Percentiles rank a stretch among this genome's conserved stretches.
Evolutionary conservation across 2,329 filamentous ascomycete species (phyloP).

Genomic region (Nemania abortiva): DNA sequence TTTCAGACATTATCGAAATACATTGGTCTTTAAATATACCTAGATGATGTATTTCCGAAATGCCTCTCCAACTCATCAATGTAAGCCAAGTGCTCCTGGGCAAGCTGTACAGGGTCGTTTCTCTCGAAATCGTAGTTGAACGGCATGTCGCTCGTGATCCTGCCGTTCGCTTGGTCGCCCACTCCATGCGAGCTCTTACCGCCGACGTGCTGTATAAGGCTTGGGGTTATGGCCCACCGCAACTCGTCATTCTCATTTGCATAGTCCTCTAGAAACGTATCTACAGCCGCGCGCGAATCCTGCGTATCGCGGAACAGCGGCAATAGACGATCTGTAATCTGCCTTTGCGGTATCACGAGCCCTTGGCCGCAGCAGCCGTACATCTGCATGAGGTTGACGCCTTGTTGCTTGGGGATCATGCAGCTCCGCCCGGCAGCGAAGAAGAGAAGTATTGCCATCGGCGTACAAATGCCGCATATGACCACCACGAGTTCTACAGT

Average conservation of each 20-base stretch:
- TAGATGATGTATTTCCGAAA: no score
- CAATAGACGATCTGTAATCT: constrained; percentile 41
- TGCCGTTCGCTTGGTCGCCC: no score
- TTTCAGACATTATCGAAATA: no score
- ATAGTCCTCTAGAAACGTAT: constrained; percentile 48
- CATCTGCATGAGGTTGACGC: constrained; percentile 45
- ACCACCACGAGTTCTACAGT: constrained; percentile 35
- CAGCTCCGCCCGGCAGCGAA: constrained; percentile 46
- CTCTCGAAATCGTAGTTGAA: no score
- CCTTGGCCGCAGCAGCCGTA: constrained; percentile 49
- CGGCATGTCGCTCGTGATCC: no score
- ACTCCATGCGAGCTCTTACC: constrained; percentile 44
- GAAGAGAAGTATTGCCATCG: constrained; percentile 44
- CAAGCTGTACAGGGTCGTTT: no score
- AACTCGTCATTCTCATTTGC: constrained; percentile 39
- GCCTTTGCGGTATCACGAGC: constrained; percentile 45
- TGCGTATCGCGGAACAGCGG: constrained; percentile 40
- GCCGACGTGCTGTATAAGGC: constrained; percentile 49
- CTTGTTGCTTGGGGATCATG: constrained; percentile 38
- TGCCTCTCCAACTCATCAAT: no score
- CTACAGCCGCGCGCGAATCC: constrained; percentile 40
- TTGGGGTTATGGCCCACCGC: constrained; percentile 48
- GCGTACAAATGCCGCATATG: constrained; percentile 38
- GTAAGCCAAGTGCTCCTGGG: no score
- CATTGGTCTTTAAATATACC: no score